Base-by-base conservation (phyloP, 176 grass and related monocot species). In the sorghum (Sorghum bicolor) region DNA sequence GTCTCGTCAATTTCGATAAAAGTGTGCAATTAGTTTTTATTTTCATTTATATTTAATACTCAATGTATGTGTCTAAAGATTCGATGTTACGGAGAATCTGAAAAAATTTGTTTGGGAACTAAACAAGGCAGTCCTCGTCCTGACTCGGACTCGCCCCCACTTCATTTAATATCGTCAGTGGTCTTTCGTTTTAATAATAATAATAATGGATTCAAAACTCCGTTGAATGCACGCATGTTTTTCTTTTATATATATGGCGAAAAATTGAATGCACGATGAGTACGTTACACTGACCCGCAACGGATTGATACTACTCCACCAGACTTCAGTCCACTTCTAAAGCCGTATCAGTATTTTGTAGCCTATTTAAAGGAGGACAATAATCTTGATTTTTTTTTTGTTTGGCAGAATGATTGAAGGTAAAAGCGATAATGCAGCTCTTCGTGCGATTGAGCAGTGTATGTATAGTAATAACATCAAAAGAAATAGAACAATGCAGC, bases 241-340 rank as follows among this genome's bases (percentile, higher is more conserved):
- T 15, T 52, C 4, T 52, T 30, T 16, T 6, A 19, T 36, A 32
- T 37, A 60, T 69, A 1, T 2, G 2, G 5, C 37, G 67, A 40
- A 71, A 47, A 45, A 29, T 73, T 73, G 6, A 73, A 73, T 73
- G 44, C 72, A 5, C 9, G 1, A 74, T 48, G 22, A 30, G 44
- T 45, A 55, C 22, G 55, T 77, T 64, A 30, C 26, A 64, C 86
- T 78, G 83, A 86, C 74, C 32, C 38, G 43, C 9, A 74, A 82
- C 83, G 67, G 74, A 79, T 67, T 45, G 39, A 47, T 66, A 9
- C 6, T 55, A 1, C 25, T 10, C 16, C 39, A 36, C 30, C 39
- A 8, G 10, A 60, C 57, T 7, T 58, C 55, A 60, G 57, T 25
- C 22, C 22, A 60, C 57, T 30, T 53, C 16, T 48, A 48, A 48